These are phyloP conservation scores for Amauroascus verrucosus DNA, from an alignment of 2,329 filamentous ascomycete species.

Conservation along the genomic window DNA sequence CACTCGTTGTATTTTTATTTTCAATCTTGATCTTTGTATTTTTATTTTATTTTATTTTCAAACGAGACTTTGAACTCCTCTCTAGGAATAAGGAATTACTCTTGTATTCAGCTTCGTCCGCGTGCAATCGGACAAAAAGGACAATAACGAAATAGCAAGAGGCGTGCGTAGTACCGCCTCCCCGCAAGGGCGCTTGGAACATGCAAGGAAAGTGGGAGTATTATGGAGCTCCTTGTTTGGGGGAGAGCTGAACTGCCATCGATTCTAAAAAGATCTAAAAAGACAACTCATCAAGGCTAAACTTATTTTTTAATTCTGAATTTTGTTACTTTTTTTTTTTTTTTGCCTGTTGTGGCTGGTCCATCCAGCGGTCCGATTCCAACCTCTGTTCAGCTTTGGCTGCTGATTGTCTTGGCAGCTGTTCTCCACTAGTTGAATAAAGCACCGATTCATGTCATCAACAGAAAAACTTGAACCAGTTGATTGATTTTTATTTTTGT, in stretches of 20 bases:
- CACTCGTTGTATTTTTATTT: not conserved
- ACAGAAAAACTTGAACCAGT: too few species aligned
- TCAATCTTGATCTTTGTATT: not conserved
- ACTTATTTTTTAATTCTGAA: too few species aligned
- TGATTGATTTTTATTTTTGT: too few species aligned
- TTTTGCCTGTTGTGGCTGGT: not conserved
- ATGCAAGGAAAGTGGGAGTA: not conserved
- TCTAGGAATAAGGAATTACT: not conserved
- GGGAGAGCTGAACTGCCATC: not conserved
- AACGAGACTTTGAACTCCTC: too few species aligned
- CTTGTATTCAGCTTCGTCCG: not conserved
- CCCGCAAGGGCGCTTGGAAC: not conserved
- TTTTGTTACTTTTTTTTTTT: too few species aligned
- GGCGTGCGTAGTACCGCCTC: not conserved
- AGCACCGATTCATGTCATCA: too few species aligned
- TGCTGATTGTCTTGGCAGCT: conserved; percentile 3
- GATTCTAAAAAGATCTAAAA: not conserved
- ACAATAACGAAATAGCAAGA: not conserved
- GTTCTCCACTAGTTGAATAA: not conserved
- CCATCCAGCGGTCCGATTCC: not conserved
- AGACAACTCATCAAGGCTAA: conserved; percentile 4
- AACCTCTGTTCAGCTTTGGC: conserved; percentile 3
- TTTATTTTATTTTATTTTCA: not conserved
- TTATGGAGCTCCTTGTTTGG: too few species aligned
- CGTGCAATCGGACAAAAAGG: not conserved